phyloP scores from a whole-genome alignment of 208 protist species.

The Angomonas desouzai region DNA sequence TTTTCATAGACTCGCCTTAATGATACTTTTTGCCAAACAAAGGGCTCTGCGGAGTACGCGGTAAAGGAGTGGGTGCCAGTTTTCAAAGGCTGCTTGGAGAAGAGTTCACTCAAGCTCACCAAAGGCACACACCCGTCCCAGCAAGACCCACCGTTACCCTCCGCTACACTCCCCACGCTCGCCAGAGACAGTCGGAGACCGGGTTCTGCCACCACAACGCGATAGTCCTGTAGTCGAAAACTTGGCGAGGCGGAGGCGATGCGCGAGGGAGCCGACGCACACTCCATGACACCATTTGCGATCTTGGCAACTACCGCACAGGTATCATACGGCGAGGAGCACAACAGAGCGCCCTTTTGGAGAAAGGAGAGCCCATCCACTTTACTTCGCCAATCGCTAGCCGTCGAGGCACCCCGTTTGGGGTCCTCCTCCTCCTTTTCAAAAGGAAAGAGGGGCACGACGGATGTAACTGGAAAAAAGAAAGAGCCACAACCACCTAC shows the following conservation, averaged over 20 bases:
- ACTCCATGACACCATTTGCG: background rate
- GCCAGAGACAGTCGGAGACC: background rate
- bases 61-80: background rate
- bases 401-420: background rate
- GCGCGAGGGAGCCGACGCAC: background rate
- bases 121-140: background rate
- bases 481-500: constrained; percentile 34
- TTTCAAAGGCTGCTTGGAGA: background rate
- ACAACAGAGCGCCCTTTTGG: constrained; percentile 36
- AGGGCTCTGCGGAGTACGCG: background rate
- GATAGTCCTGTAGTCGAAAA: background rate
- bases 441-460: constrained; percentile 41
- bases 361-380: constrained; percentile 22
- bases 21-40: background rate
- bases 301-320: constrained; percentile 33
- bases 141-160: background rate
- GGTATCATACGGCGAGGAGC: constrained; percentile 47
- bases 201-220: background rate
- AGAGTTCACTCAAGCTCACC: background rate
- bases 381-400: constrained; percentile 18
- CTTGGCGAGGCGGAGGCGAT: background rate
- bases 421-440: background rate
- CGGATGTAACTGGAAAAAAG: constrained; percentile 47
- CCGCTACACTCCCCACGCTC: background rate
- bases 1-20: background rate